These are phyloP conservation scores for Bipolaris cookei DNA, from an alignment of 2,329 filamentous ascomycete genomes.

Conservation along the genomic window DNA sequence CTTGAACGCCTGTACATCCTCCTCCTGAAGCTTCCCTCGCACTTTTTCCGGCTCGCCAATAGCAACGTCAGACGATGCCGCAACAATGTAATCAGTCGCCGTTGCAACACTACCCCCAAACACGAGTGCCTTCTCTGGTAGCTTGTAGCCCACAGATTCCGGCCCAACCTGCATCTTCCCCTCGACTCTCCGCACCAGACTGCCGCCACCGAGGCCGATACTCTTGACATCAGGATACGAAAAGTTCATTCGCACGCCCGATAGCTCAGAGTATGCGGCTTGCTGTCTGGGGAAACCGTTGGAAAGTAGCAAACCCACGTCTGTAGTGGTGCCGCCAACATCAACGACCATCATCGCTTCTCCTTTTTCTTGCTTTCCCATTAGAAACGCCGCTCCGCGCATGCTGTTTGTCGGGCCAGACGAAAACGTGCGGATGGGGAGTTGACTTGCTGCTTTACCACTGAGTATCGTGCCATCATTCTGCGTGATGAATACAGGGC, in stretches of 20 bases:
- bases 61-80: constrained; percentile 41
- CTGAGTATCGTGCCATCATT: constrained; percentile 60
- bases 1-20: constrained; percentile 51
- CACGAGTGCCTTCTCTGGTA: constrained; percentile 60
- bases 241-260: constrained; percentile 68
- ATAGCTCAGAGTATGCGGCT: constrained; percentile 66
- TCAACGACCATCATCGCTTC: constrained; percentile 68
- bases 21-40: constrained; percentile 40
- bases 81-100: constrained; percentile 62
- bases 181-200: constrained; percentile 55
- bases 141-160: constrained; percentile 66
- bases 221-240: constrained; percentile 62
- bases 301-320: constrained; percentile 65
- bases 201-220: constrained; percentile 66
- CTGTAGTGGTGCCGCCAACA: constrained; percentile 70
- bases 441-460: constrained; percentile 53
- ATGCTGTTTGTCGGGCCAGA: constrained; percentile 62
- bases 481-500: constrained; percentile 59
- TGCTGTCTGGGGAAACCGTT: constrained; percentile 70
- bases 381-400: constrained; percentile 56
- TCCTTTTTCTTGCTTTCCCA: constrained; percentile 37
- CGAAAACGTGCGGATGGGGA: constrained; percentile 60
- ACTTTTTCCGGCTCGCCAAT: constrained; percentile 55
- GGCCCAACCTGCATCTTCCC: constrained; percentile 61
- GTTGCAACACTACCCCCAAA: constrained; percentile 66